Evolutionary conservation across 768 basidiomycete species (phyloP).

Genomic region (Mrakia frigida): DNA sequence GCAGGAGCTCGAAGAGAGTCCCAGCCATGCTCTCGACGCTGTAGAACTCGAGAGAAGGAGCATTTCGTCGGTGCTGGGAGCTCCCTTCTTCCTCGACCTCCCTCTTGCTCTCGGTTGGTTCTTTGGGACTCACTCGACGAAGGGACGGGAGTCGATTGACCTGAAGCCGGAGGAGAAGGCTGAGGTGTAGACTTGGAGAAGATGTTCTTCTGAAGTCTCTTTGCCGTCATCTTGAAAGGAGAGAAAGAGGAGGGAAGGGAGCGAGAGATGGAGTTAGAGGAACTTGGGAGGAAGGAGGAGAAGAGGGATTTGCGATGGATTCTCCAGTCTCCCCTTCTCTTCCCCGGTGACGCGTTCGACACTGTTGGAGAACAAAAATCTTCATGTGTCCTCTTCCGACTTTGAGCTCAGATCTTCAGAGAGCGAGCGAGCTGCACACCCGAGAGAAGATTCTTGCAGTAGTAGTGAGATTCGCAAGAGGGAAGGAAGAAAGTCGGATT

Average conservation of each 20-base stretch:
- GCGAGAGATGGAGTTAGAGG: background rate
- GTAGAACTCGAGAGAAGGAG: background rate
- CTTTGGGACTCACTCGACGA: background rate
- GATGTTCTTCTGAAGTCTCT: constrained; percentile 25
- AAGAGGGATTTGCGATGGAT: background rate
- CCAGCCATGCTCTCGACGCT: background rate
- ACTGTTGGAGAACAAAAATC: too few relatives aligned
- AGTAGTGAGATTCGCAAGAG: too few relatives aligned
- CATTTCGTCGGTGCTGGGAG: background rate
- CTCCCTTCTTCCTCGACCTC: background rate
- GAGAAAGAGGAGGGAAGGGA: background rate
- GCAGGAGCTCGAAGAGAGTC: background rate
- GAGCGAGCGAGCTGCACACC: too few relatives aligned
- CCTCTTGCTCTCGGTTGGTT: background rate
- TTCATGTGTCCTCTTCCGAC: too few relatives aligned
- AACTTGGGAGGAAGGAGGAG: background rate
- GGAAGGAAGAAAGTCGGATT: too few relatives aligned
- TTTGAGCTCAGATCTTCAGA: too few relatives aligned
- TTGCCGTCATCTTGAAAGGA: constrained; percentile 13
- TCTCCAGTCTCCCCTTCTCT: too few relatives aligned
- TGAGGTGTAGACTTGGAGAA: constrained; percentile 20
- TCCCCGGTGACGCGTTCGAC: too few relatives aligned
- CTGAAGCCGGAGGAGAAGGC: constrained; percentile 5
- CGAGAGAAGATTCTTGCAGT: too few relatives aligned
- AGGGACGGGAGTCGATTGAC: background rate